Conservation (phyloP, 1,139 yeast genomes). For the Suhomyces bribrorum region DNA sequence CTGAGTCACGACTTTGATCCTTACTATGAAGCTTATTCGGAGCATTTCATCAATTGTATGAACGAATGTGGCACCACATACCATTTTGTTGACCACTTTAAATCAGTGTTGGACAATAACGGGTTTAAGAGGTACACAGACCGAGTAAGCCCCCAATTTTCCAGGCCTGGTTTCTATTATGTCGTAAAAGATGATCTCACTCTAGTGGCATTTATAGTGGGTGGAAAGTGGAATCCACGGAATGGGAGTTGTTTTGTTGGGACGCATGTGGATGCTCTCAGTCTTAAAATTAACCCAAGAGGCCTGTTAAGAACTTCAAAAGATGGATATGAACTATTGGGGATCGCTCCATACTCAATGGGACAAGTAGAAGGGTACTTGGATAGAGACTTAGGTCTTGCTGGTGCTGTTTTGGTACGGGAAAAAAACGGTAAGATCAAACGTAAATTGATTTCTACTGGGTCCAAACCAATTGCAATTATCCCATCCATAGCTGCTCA, state of each 20-base stretch:
- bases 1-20: slow-evolving; percentile 1
- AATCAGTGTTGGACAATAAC: slow-evolving; percentile 24
- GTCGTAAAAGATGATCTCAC: slow-evolving; percentile 40
- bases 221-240: slow-evolving; percentile 40
- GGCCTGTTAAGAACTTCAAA: slow-evolving; percentile 17
- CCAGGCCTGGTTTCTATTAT: slow-evolving; percentile 25
- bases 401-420: slow-evolving; percentile 42
- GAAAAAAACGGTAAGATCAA: slow-evolving; percentile 24
- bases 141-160: slow-evolving; percentile 11
- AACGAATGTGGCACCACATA: slow-evolving; percentile 44
- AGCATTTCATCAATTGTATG: slow-evolving; percentile 40
- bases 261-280: slow-evolving; percentile 45
- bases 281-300: slow-evolving; percentile 40
- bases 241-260: slow-evolving; percentile 45
- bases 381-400: slow-evolving; percentile 50
- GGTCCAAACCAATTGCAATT: slow-evolving; percentile 42
- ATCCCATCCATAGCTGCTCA: slow-evolving; percentile 47
- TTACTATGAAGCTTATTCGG: slow-evolving; percentile 25
- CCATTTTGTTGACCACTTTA: slow-evolving; percentile 38
- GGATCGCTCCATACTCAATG: slow-evolving; percentile 48
- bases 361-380: slow-evolving; percentile 39
- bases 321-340: slow-evolving; percentile 45
- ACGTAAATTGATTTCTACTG: slow-evolving; percentile 36
- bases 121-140: slow-evolving; percentile 37
- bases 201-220: slow-evolving; percentile 42